Conservation (phyloP, 139 green algal species). For the Tetratostichococcus sp. region DNA sequence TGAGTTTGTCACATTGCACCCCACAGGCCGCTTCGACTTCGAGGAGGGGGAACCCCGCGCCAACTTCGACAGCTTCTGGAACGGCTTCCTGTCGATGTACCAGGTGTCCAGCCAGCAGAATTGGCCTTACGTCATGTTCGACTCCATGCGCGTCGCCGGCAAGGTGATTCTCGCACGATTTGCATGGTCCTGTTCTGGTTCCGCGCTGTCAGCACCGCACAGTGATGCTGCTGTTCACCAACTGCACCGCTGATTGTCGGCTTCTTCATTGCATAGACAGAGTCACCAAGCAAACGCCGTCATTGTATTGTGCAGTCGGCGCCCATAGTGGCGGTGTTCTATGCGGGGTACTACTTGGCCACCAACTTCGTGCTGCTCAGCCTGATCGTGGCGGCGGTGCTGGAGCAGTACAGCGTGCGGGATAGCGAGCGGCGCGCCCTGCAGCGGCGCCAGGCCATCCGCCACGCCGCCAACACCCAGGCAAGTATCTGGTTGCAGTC, state of each 20-base stretch:
- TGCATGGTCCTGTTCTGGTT: too few species aligned
- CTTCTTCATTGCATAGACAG: too few species aligned
- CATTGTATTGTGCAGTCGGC: neutral
- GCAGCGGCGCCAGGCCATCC: neutral
- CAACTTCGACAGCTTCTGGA: conserved; percentile 50
- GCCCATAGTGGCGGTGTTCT: neutral
- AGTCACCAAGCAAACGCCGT: too few species aligned
- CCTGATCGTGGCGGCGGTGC: neutral
- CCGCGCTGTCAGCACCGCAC: too few species aligned
- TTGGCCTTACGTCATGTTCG: neutral
- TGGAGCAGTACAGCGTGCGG: neutral
- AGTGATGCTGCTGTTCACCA: too few species aligned
- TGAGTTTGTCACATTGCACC: too few species aligned
- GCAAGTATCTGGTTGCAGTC: neutral
- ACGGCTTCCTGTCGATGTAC: conserved; percentile 8
- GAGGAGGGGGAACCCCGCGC: neutral
- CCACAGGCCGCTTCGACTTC: conserved; percentile 5
- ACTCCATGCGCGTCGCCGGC: neutral
- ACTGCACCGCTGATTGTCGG: too few species aligned
- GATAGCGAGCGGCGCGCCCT: neutral
- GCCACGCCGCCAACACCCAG: neutral
- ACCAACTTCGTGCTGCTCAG: neutral
- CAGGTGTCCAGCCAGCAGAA: neutral
- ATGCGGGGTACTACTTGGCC: neutral
- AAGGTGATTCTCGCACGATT: too few species aligned